Evolutionary conservation across 2,329 filamentous ascomycete species (phyloP).

Genomic region (Mollisiaceae sp.): DNA sequence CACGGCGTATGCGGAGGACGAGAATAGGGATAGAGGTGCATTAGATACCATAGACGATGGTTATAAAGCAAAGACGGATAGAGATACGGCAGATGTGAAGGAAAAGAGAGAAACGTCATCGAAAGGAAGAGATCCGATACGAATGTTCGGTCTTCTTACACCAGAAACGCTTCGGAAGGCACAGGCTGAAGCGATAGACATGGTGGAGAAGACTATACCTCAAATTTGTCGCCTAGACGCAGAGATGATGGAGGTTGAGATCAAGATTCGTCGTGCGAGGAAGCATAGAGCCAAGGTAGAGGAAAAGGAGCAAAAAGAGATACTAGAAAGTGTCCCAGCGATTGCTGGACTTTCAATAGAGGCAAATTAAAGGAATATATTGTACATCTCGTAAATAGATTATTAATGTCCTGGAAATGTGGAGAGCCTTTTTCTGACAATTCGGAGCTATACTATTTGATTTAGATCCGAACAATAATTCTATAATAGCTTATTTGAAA

Average conservation of each 20-base stretch:
- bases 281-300: constrained; percentile 43
- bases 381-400: not conserved
- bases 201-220: constrained; percentile 63
- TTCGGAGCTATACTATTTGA: not conserved
- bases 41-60: constrained; percentile 4
- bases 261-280: constrained; percentile 65
- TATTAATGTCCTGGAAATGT: too few species aligned
- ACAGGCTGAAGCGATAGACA: constrained; percentile 61
- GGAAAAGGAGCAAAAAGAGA: constrained; percentile 9
- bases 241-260: constrained; percentile 69
- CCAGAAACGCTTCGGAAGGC: constrained; percentile 57
- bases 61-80: not conserved
- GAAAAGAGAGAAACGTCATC: constrained; percentile 3
- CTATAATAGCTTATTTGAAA: not conserved
- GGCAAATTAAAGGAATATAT: not conserved
- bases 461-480: not conserved
- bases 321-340: constrained; percentile 3
- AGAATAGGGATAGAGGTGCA: not conserved
- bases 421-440: not conserved
- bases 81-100: constrained; percentile 10
- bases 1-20: not conserved
- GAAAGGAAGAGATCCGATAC: constrained; percentile 55
- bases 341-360: constrained; percentile 1
- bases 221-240: constrained; percentile 60
- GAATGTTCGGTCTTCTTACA: constrained; percentile 60